A percentile compares a stretch with the other conserved stretches of the same genome.
These are phyloP conservation scores for Claviceps sp. DNA, from an alignment of 2,329 filamentous ascomycete species.

Conservation along the genomic window DNA sequence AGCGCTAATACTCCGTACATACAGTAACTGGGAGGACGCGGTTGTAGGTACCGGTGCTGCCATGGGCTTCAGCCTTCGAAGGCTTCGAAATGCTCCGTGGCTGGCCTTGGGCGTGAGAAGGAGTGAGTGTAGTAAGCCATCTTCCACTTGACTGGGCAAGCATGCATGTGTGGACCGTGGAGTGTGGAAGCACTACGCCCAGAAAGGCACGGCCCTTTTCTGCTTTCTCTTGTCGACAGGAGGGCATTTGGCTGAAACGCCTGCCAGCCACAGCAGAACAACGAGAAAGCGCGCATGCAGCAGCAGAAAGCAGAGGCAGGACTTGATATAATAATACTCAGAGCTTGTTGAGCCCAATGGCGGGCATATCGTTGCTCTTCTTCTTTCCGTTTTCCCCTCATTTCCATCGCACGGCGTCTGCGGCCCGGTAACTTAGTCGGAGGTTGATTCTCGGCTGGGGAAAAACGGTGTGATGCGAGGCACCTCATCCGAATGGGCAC, in stretches of 20 bases:
- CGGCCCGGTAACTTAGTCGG: neutral
- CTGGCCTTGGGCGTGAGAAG: neutral
- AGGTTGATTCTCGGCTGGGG: neutral
- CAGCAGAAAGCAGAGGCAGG: neutral
- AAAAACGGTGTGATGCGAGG: neutral
- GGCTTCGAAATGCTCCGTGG: neutral
- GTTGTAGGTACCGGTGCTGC: neutral
- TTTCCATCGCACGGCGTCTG: neutral
- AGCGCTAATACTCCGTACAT: too few relatives aligned
- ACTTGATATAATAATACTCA: too few relatives aligned
- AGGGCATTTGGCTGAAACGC: constrained; percentile 10
- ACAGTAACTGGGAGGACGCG: too few relatives aligned
- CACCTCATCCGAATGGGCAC: neutral
- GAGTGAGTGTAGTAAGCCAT: neutral
- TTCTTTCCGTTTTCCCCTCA: neutral
- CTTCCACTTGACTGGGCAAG: neutral
- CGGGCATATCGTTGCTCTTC: neutral
- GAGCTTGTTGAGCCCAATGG: neutral
- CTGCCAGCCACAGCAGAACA: neutral
- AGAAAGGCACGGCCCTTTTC: neutral
- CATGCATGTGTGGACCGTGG: neutral
- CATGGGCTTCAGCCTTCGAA: neutral
- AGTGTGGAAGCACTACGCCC: neutral
- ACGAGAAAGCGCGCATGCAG: neutral
- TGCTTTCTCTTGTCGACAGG: neutral